Conservation (phyloP, 495 filamentous ascomycete species). For the Mytilinidion resinicola region DNA sequence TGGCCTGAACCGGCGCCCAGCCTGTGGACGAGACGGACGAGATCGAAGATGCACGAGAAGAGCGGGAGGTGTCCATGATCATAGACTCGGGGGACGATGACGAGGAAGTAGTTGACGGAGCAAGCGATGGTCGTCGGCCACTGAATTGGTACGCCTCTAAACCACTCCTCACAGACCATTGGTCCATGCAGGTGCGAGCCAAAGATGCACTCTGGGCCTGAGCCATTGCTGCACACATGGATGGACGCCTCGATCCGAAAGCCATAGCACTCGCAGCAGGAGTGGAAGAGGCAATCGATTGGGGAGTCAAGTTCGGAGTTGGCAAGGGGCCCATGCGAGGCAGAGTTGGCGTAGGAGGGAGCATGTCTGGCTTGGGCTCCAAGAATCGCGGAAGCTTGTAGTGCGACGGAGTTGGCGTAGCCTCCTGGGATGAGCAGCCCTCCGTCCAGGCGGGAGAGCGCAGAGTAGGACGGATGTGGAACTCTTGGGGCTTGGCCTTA, state of each 20-base stretch:
- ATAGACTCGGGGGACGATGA: conserved; percentile 86
- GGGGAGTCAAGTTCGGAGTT: conserved; percentile 77
- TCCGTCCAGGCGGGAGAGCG: conserved; percentile 14
- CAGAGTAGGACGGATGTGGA: conserved; percentile 1
- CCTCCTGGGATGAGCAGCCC: conserved; percentile 27
- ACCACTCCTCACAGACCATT: conserved; percentile 45
- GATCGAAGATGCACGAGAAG: conserved; percentile 45
- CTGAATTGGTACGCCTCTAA: conserved; percentile 47
- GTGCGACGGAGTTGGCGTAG: conserved; percentile 34
- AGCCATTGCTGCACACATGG: conserved; percentile 75
- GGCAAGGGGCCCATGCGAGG: conserved; percentile 62
- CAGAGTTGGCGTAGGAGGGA: conserved; percentile 39
- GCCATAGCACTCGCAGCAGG: conserved; percentile 77
- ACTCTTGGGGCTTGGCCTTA: conserved; percentile 9
- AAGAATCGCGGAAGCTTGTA: conserved; percentile 32
- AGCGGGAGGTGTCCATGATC: conserved; percentile 69
- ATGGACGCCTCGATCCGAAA: conserved; percentile 50
- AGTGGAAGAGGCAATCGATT: conserved; percentile 66
- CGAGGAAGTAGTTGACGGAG: conserved; percentile 70
- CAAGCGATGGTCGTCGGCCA: conserved; percentile 50
- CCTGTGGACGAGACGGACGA: conserved; percentile 53
- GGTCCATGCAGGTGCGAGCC: conserved; percentile 52
- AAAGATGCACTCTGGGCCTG: conserved; percentile 61
- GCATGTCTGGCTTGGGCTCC: conserved; percentile 32
- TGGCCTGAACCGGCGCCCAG: conserved; percentile 54